Base-by-base conservation (phyloP, 495 filamentous ascomycete species). In the Chaetomium cochliodes region DNA sequence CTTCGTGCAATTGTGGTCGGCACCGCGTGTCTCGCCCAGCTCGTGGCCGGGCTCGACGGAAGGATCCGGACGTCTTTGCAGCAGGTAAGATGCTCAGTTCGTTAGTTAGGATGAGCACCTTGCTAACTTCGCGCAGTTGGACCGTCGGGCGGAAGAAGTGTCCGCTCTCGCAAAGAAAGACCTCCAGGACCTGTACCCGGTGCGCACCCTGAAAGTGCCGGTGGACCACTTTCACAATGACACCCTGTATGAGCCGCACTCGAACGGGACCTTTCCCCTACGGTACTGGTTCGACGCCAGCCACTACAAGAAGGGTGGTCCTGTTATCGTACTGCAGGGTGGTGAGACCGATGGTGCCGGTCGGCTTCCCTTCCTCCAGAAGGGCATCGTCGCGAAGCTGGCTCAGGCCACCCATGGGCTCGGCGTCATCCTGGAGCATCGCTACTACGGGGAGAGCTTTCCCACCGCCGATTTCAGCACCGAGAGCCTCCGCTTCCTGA, bases 141-240 rank as follows among this genome's bases (percentile, higher is more conserved):
- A 55, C 22, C 13, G 30, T 58, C 41, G 56, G 44, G 62, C 64
- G 33, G 37, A 18, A 5, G 25, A 42, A 26, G 46, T 22, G 25
- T 12, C 30, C 8, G 55, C 5, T 44, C 37, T 54, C 44, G 18
- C n/a, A 5, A 20, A 51, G 52, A 28, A 30, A 15, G 60, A 68
- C 23, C 66, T 68, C 3, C 37, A 65, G 7, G 23, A 54, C 5
- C 49, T 69, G 25, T 75, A 75, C 50, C 71, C 67, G 50, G 64
- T 72, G 16, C 79, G 87, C 76, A 87, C 86, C 68, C 73, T 92
- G 67, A 81, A 84, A 7, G 85, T 87, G 2, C 89, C 89, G 23
- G 77, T 91, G 41, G 88, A 92, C 74, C 88, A 91, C 68, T 92
- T 90, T 78, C 87, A 86, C 74, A 89, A 90, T 72, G 84, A 89